Evolutionary conservation across 169 alveolate species (phyloP).

Genomic region (Perkinsus chesapeaki): DNA sequence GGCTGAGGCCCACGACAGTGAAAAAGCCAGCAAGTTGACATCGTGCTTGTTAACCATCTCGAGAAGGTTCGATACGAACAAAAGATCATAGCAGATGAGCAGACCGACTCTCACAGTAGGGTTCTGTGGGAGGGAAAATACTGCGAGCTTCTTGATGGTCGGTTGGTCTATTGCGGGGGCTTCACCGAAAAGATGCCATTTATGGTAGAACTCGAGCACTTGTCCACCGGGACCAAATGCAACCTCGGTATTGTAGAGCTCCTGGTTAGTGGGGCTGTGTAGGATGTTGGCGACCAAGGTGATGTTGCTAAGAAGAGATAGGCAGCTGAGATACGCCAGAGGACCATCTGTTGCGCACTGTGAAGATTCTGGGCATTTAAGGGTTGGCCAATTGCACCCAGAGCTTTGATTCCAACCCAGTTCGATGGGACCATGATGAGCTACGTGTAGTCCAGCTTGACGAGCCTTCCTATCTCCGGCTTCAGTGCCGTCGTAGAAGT

Average conservation of each 20-base stretch:
- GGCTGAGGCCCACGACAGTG: not conserved
- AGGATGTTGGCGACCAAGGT: not conserved
- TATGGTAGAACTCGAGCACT: not conserved
- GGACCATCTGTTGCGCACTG: not conserved
- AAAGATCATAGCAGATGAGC: not conserved
- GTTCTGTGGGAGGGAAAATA: not conserved
- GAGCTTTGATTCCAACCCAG: not conserved
- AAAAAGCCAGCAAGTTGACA: not conserved
- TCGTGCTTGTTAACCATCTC: not conserved
- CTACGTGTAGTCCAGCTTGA: not conserved
- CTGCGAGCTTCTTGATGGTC: not conserved
- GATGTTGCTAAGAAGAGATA: not conserved
- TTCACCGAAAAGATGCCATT: not conserved
- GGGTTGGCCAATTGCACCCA: not conserved
- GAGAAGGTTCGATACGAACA: not conserved
- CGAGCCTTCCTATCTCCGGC: not conserved
- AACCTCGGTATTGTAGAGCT: not conserved
- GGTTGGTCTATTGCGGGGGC: not conserved
- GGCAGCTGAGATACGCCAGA: not conserved
- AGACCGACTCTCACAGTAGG: not conserved
- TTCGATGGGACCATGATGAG: not conserved
- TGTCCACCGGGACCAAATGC: not conserved
- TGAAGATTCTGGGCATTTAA: not conserved
- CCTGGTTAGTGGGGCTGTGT: not conserved
- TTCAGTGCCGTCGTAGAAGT: not conserved